Evolutionary conservation across 345 rosid species (phyloP), one percentile per base, ranked within the genome.

Genomic region (Boechera stricta): DNA sequence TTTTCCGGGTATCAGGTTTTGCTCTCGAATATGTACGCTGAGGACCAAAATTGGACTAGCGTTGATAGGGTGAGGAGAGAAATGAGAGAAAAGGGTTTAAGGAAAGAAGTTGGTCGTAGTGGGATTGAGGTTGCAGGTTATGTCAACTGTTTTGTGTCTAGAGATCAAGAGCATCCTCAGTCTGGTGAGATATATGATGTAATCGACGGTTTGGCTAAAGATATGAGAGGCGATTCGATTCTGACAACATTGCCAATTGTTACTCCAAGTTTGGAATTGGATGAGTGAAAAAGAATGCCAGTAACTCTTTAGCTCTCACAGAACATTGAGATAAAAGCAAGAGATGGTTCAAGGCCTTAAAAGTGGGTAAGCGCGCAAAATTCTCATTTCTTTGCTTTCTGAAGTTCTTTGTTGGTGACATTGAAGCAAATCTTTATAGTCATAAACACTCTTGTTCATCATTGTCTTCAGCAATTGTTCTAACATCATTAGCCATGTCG

Each of bases 1-100:
- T 59, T 62, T 52, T 73, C 89, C 5, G 96, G 98, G 35, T 91
- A 89, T 83, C 87, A 80, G 45, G 97, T 94, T 76, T 73, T 94
- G 86, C 94, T 94, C 35, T 94, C 98, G 67, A 94, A 94, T 67
- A 87, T 89, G 69, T 89, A 87, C 71, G 97, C 97, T 0, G 90
- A 87, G 69, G 96, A 91, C 79, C 88, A 86, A 66, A 86, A 84
- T 24, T 91, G 98, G 98, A 79, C 21, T 56, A 87, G 53, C 49
- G 94, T 90, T 69, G 85, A 86, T 74, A 84, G 54, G 81, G 79
- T 94, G 77, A 90, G 98, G 78, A 91, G 85, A 80, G 87, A 73
- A 69, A 87, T 90, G 94, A 84, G 85, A 72, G 92, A 79, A 73
- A 88, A 82, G 80, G 96, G 96, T 67, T 73, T 87, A 81, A 82